Conservation (phyloP, 345 rosid genomes). For the Litchi chinensis region DNA sequence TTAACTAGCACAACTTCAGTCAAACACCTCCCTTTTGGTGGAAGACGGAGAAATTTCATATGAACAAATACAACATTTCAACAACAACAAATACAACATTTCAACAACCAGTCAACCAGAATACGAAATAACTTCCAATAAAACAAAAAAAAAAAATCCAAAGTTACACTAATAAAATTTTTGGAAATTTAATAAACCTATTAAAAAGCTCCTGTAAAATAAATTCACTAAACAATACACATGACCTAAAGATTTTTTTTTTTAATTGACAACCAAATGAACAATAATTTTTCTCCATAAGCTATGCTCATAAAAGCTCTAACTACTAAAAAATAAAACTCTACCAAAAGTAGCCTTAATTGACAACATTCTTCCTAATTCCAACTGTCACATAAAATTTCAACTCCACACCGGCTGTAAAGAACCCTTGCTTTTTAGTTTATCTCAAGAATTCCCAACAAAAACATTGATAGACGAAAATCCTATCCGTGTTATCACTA, state of each 20-base stretch:
- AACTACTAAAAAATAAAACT: too few relatives aligned
- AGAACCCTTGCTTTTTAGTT: background rate
- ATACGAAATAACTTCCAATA: too few relatives aligned
- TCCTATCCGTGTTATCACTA: background rate
- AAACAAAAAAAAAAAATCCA: too few relatives aligned
- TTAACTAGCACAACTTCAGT: background rate
- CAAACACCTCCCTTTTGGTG: background rate
- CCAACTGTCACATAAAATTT: background rate
- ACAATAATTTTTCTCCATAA: too few relatives aligned
- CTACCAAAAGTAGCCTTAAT: background rate
- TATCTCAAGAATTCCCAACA: background rate
- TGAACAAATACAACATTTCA: background rate
- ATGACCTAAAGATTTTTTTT: too few relatives aligned
- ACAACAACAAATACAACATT: background rate
- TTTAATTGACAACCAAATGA: too few relatives aligned
- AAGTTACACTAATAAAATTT: too few relatives aligned
- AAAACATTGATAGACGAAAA: background rate
- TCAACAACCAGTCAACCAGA: background rate
- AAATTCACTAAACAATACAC: too few relatives aligned
- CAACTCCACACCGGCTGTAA: background rate
- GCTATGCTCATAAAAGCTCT: too few relatives aligned
- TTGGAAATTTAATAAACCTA: too few relatives aligned
- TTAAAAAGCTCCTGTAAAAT: too few relatives aligned
- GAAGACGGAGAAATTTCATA: background rate
- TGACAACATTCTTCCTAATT: background rate